Base-by-base conservation (phyloP, 345 rosid genomes). In the Turnera subulata region DNA sequence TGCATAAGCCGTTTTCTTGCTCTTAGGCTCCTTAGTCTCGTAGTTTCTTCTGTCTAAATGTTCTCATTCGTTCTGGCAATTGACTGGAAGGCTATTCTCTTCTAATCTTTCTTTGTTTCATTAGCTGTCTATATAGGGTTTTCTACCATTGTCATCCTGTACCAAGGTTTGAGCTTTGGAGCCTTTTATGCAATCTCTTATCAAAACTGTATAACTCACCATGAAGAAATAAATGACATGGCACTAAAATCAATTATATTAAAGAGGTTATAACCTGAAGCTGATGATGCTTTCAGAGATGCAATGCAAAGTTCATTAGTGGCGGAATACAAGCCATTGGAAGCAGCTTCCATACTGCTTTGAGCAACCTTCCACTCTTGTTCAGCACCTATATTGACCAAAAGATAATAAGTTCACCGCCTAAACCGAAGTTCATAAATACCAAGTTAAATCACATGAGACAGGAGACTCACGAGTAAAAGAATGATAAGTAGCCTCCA, bases 311-410 rank as follows among this genome's bases (percentile, higher is more conserved):
- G 91, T 63, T 88, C 96, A 58, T 79, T 84, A 49, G 84, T 78
- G 47, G 86, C 83, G 54, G 91, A 82, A 72, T 79, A 85, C 66
- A 85, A 78, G 75, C 76, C 77, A 73, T 46, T 76, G 23, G 96
- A 80, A 67, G 96, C 93, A 71, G 85, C 82, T 75, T 91, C 97
- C 80, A 84, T 69, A 71, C 62, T 83, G 82, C 81, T 80, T 75
- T 88, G 84, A 17, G 85, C 89, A 58, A 77, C 78, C 74, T 82
- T 83, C 96, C 91, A 85, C 76, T 88, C 97, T 69, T 82, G 85
- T 68, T 91, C 94, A 39, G 76, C 59, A 61, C 82, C 97, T 88
- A 70, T 35, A 59, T 69, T 60, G 51, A 53, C 23, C 66, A 38
- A 53, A 55, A 54, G 46, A 62, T 26, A 33, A 59, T 44, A 29